These are phyloP conservation scores for Pulicaria dysenterica DNA, from an alignment of 129 eudicot genomes.

Conservation along the genomic window DNA sequence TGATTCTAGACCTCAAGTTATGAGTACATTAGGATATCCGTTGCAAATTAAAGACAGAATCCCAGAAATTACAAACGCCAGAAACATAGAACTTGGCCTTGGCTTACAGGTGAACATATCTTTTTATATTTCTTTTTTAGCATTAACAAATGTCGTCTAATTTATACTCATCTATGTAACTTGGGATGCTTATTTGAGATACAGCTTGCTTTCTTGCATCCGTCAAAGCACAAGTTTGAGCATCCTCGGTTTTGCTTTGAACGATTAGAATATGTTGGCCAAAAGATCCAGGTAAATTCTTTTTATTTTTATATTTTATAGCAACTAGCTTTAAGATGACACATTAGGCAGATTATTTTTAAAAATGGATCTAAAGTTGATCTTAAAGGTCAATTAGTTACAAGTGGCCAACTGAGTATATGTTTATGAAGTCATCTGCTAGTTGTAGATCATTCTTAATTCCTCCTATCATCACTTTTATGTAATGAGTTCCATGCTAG, in stretches of 20 bases:
- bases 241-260: conserved; percentile 96
- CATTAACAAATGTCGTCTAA: background rate
- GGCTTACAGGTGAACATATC: conserved; percentile 73
- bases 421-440: background rate
- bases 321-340: background rate
- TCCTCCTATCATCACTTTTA: background rate
- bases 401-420: background rate
- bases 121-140: background rate
- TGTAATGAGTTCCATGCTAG: background rate
- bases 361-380: background rate
- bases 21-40: conserved; percentile 79
- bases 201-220: conserved; percentile 93
- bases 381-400: background rate
- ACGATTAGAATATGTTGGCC: conserved; percentile 86
- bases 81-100: conserved; percentile 95
- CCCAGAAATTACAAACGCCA: conserved; percentile 93
- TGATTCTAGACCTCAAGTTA: conserved; percentile 78
- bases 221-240: conserved; percentile 89
- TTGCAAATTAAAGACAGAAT: conserved; percentile 66
- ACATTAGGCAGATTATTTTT: background rate
- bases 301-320: background rate
- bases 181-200: conserved; percentile 13
- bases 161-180: conserved; percentile 3
- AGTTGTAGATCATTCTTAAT: no score
- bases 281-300: conserved; percentile 86